These are phyloP conservation scores for Lipomyces chichibuensis DNA, from an alignment of 805 yeast species.

Conservation along the genomic window DNA sequence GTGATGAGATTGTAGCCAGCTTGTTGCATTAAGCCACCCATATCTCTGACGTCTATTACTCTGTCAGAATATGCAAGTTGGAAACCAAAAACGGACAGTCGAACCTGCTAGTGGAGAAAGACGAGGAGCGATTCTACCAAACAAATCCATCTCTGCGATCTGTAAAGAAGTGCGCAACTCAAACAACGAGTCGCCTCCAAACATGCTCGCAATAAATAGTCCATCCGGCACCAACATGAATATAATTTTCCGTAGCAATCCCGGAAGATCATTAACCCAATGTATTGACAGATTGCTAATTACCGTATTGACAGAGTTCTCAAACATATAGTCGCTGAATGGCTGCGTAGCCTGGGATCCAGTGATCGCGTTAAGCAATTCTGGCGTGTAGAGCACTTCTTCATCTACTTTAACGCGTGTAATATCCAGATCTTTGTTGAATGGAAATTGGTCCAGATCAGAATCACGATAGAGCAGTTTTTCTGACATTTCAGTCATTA, in stretches of 20 bases:
- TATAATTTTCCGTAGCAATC: slow-evolving; percentile 59
- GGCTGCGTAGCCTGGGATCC: slow-evolving; percentile 9
- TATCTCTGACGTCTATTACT: slow-evolving; percentile 63
- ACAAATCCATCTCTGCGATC: slow-evolving; percentile 77
- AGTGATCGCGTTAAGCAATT: slow-evolving; percentile 45
- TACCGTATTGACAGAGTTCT: slow-evolving; percentile 63
- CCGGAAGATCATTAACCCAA: slow-evolving; percentile 87
- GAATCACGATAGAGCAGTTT: slow-evolving; percentile 58
- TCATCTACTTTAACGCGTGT: slow-evolving; percentile 66
- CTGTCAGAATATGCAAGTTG: neutral
- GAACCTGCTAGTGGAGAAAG: slow-evolving; percentile 69
- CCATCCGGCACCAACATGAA: slow-evolving; percentile 74
- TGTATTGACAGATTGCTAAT: slow-evolving; percentile 73
- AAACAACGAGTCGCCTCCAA: slow-evolving; percentile 84
- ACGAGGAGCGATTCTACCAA: slow-evolving; percentile 78
- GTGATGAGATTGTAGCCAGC: slow-evolving; percentile 82
- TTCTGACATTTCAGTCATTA: slow-evolving; percentile 68
- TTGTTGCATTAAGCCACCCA: slow-evolving; percentile 69
- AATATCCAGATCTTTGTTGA: slow-evolving; percentile 52
- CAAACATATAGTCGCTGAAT: slow-evolving; percentile 34
- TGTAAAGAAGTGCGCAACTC: slow-evolving; percentile 80
- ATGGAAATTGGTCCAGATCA: slow-evolving; percentile 44
- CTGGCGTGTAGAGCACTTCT: slow-evolving; percentile 48
- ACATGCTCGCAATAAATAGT: slow-evolving; percentile 75
- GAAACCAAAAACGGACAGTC: neutral